Conservation (phyloP, 2,329 filamentous ascomycete species). For the Aspergillus cejpii region DNA sequence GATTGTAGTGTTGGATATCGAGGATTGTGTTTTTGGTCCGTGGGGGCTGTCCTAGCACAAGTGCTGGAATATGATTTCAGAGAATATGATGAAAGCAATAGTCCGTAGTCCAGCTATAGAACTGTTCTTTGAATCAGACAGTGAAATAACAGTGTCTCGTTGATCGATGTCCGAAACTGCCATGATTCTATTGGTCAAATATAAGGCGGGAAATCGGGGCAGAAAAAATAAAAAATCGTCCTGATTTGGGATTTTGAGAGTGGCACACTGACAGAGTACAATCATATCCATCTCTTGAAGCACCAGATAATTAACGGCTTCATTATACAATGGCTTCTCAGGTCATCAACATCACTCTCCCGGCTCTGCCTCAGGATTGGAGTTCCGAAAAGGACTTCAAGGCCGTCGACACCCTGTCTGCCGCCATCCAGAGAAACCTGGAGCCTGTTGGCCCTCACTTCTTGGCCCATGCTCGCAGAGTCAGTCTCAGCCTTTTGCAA, state of each 20-base stretch:
- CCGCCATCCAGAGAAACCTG: slow-evolving; percentile 75
- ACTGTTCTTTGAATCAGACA: neutral
- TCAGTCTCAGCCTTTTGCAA: slow-evolving; percentile 38
- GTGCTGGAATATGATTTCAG: too few species aligned
- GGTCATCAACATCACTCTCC: slow-evolving; percentile 48
- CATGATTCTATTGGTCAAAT: slow-evolving; percentile 22
- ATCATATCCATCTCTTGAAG: slow-evolving; percentile 3
- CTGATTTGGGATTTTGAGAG: slow-evolving; percentile 10
- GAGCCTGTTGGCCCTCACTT: slow-evolving; percentile 97
- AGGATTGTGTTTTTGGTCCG: too few species aligned
- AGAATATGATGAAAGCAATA: slow-evolving; percentile 7
- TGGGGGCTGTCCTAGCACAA: too few species aligned
- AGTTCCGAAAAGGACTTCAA: slow-evolving; percentile 84
- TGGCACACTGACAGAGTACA: slow-evolving; percentile 12
- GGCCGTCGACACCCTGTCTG: slow-evolving; percentile 66
- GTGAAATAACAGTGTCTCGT: neutral
- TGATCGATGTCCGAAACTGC: slow-evolving; percentile 22
- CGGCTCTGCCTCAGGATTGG: slow-evolving; percentile 73
- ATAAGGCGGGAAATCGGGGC: slow-evolving; percentile 23
- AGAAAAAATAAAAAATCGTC: slow-evolving; percentile 36
- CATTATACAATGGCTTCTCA: slow-evolving; percentile 55
- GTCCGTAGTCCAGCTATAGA: neutral
- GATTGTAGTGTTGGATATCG: neutral
- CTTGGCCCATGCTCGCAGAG: slow-evolving; percentile 90
- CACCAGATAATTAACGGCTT: slow-evolving; percentile 2